Conservation (phyloP, 192 early-diverging fungal species). For the Rhizophagus prolifer region DNA sequence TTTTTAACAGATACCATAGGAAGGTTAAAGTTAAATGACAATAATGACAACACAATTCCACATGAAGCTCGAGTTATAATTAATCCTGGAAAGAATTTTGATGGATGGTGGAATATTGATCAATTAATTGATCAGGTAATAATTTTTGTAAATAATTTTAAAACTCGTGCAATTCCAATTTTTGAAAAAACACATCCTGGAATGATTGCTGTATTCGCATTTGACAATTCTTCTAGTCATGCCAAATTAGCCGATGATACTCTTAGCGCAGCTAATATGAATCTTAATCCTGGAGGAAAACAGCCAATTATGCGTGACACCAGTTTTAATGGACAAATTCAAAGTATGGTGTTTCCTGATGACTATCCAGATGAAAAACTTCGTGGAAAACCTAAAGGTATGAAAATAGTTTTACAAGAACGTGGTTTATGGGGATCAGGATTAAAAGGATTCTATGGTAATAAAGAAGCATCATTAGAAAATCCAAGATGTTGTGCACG, state of each 20-base stretch:
- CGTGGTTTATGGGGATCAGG: not conserved
- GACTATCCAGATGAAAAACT: not conserved
- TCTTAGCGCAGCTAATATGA: slow-evolving; percentile 8
- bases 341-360: not conserved
- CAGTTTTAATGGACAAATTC: too few relatives aligned
- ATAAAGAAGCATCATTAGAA: not conserved
- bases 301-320: not conserved
- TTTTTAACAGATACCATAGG: too few relatives aligned
- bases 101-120: slow-evolving; percentile 17
- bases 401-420: not conserved
- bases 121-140: slow-evolving; percentile 21
- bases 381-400: not conserved
- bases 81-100: not conserved
- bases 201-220: not conserved
- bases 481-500: not conserved
- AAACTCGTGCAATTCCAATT: slow-evolving; percentile 11
- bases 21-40: too few relatives aligned
- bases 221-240: slow-evolving; percentile 36
- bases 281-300: slow-evolving; percentile 5
- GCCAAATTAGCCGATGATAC: slow-evolving; percentile 30
- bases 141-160: too few relatives aligned
- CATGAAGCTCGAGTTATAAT: slow-evolving; percentile 7
- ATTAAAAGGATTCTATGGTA: not conserved
- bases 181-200: slow-evolving; percentile 27
- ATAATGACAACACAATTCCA: too few relatives aligned